Percentiles rank a stretch among this genome's conserved stretches.
These are phyloP conservation scores for Sarocladium oryzae DNA, from an alignment of 2,329 filamentous ascomycete genomes.

Conservation along the genomic window DNA sequence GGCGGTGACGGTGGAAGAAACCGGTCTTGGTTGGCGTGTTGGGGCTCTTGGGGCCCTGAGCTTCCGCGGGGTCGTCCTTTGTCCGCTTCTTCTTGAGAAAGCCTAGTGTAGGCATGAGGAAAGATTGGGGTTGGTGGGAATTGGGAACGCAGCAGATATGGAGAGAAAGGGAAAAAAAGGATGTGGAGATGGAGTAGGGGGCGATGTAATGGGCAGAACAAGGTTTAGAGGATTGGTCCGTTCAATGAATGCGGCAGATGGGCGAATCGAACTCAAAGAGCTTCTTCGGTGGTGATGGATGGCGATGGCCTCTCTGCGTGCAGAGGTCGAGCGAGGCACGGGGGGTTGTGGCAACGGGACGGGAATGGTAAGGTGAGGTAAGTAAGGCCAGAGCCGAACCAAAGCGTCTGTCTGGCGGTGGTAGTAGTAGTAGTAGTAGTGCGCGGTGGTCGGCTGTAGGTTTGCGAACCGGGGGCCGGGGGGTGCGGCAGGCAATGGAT, in stretches of 20 bases:
- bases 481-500: too few species aligned
- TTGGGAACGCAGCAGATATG: background rate
- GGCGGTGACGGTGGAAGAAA: slow-evolving; percentile 19
- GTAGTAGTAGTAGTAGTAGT: too few species aligned
- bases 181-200: slow-evolving; percentile 5
- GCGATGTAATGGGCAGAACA: slow-evolving; percentile 11
- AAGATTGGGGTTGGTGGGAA: slow-evolving; percentile 5
- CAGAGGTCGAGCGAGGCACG: too few species aligned
- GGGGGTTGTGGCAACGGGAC: too few species aligned
- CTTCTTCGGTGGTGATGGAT: background rate
- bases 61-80: slow-evolving; percentile 8
- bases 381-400: background rate
- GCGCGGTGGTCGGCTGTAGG: too few species aligned
- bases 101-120: slow-evolving; percentile 9
- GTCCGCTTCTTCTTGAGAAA: slow-evolving; percentile 11
- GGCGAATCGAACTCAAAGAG: background rate
- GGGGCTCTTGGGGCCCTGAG: slow-evolving; percentile 11
- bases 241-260: background rate
- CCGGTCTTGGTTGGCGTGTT: slow-evolving; percentile 16
- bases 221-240: background rate
- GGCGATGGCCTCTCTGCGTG: background rate
- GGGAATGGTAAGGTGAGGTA: too few species aligned
- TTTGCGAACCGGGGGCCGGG: too few species aligned
- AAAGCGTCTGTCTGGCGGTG: background rate
- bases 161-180: slow-evolving; percentile 12